Evolutionary conservation across 164 flowering plant genomes (phyloP), one percentile per base, ranked within the genome.

Genomic region (Buxus sempervirens): DNA sequence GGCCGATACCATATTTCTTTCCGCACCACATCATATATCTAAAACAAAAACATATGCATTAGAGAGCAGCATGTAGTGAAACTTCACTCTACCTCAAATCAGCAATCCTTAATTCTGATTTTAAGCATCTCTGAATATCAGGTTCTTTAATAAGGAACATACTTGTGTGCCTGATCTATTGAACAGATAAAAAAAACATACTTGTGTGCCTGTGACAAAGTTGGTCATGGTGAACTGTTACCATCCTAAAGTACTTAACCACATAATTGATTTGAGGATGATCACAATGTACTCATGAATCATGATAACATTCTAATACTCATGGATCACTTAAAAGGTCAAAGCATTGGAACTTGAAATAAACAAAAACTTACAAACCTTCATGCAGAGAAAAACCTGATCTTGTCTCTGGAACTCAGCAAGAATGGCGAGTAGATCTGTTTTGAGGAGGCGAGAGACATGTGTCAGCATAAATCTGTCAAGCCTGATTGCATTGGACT

Each of bases 1-100:
- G 99, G 99, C 27, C 94, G 79, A 38, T 95, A 95, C 98, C 98
- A 96, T 70, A 88, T 89, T 76, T 92, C 98, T 74, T 81, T 88
- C 1, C 97, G 90, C 78, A 89, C 95, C 55, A 82, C 83, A 41
- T 92, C 87, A 77, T 96, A 96, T 60, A 96, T 70, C 99, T 95
- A 90, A 27, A 76, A n/a, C 66, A 60, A 22, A 64, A 26, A 22
- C 73, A 54, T 6, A 57, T 24, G 60, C 2, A 18, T 49, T 20
- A 26, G 22, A n/a, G 9, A 45, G 16, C 51, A 45, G 13, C 51
- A 45, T 45, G 51, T 45, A 45, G 38, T 32, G 38, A 32, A 32
- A 1, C 51, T 45, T 10, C 51, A 45, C 5, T 45, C 14, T 45
- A 45, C 18, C 18, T 15, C 13, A 45, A 3, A 32, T 32, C 38